These are phyloP conservation scores for Tetracladium maxilliforme DNA, from an alignment of 2,329 filamentous ascomycete genomes.

Conservation along the genomic window DNA sequence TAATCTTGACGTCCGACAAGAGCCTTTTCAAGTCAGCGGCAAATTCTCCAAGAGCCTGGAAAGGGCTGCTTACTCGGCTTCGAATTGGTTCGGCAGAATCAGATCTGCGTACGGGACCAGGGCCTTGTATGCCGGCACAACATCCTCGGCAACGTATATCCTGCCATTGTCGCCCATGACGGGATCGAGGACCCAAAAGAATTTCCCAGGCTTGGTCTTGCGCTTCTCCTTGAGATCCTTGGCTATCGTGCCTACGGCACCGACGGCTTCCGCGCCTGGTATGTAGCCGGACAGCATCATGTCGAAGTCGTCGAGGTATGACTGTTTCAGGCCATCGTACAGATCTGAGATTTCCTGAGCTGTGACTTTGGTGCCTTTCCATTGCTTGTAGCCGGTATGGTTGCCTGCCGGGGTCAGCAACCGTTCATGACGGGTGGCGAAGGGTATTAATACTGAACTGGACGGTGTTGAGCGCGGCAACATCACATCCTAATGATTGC, in stretches of 20 bases:
- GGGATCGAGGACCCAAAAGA: conserved; percentile 96
- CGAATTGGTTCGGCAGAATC: conserved; percentile 92
- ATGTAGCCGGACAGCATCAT: conserved; percentile 93
- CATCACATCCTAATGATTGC: conserved; percentile 86
- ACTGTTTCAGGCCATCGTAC: conserved; percentile 72
- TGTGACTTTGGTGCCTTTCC: conserved; percentile 70
- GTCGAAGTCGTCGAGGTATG: conserved; percentile 77
- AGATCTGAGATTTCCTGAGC: conserved; percentile 73
- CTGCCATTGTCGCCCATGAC: conserved; percentile 96
- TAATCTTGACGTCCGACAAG: conserved; percentile 73
- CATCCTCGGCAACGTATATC: conserved; percentile 82
- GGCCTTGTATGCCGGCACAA: conserved; percentile 78
- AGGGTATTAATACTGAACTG: conserved; percentile 65
- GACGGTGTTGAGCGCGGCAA: conserved; percentile 87
- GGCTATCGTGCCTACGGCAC: conserved; percentile 72
- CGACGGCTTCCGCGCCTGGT: conserved; percentile 71
- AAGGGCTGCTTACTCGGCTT: conserved; percentile 62
- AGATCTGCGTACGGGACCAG: conserved; percentile 73
- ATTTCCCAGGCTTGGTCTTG: conserved; percentile 49
- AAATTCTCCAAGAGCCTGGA: conserved; percentile 5
- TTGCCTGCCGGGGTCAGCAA: conserved; percentile 57
- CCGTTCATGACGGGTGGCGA: conserved; percentile 2
- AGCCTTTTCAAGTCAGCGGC: conserved; percentile 33
- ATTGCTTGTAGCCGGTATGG: conserved; percentile 82
- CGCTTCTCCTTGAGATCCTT: conserved; percentile 60